Percentiles rank a stretch among this genome's conserved stretches.
Conservation (phyloP, 2,329 filamentous ascomycete genomes). For the Exophiala viscosa region DNA sequence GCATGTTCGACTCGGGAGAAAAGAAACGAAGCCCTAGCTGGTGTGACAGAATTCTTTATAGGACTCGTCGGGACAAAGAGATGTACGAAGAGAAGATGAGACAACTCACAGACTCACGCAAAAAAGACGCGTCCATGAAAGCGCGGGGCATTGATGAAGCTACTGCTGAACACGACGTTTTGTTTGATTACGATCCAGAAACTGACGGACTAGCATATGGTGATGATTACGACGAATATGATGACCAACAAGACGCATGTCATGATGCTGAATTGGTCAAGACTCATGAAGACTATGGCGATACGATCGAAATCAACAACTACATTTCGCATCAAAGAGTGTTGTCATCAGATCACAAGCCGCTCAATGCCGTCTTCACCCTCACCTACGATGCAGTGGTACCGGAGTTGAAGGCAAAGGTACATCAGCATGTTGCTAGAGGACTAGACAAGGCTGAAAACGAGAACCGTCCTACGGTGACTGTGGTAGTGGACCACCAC, state of each 20-base stretch:
- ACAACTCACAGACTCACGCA: slow-evolving; percentile 64
- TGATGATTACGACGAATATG: slow-evolving; percentile 55
- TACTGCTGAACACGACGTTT: slow-evolving; percentile 71
- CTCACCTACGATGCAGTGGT: slow-evolving; percentile 84
- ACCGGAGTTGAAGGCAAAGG: slow-evolving; percentile 73
- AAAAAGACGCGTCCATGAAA: slow-evolving; percentile 81
- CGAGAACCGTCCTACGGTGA: slow-evolving; percentile 76
- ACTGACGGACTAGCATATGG: slow-evolving; percentile 59
- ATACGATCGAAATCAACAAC: slow-evolving; percentile 56
- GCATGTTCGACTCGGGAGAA: slow-evolving; percentile 90
- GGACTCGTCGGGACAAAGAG: slow-evolving; percentile 68
- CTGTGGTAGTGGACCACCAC: slow-evolving; percentile 70
- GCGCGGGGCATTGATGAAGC: slow-evolving; percentile 70
- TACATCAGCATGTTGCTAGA: slow-evolving; percentile 81
- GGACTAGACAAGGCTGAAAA: slow-evolving; percentile 90
- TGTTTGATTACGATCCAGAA: slow-evolving; percentile 89
- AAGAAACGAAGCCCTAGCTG: slow-evolving; percentile 90
- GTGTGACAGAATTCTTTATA: slow-evolving; percentile 91
- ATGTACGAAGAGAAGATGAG: slow-evolving; percentile 60
- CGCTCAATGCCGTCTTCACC: slow-evolving; percentile 75
- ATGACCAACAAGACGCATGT: slow-evolving; percentile 39
- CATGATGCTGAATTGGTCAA: slow-evolving; percentile 30
- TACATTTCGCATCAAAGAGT: slow-evolving; percentile 89
- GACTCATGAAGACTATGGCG: slow-evolving; percentile 35
- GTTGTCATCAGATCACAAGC: slow-evolving; percentile 93